phyloP scores from a whole-genome alignment of 2,329 filamentous ascomycete genomes.

The Sporothrix variecibatus region DNA sequence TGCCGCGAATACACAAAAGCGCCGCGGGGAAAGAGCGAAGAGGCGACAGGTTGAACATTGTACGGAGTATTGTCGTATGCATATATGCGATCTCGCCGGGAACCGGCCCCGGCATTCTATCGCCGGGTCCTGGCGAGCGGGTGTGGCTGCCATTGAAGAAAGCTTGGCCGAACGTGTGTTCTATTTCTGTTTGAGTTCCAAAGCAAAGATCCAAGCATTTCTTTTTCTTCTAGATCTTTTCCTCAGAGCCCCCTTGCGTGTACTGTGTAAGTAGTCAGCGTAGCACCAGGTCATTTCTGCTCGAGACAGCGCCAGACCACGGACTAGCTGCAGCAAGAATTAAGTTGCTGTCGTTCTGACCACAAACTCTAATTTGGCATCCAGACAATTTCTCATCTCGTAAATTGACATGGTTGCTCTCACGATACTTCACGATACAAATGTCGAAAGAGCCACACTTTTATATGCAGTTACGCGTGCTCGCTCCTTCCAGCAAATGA shows the following conservation, averaged over 20 bases:
- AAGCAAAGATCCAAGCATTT: neutral
- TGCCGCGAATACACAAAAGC: neutral
- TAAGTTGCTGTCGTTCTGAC: neutral
- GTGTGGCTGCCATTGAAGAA: neutral
- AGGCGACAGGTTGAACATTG: neutral
- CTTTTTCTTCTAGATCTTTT: neutral
- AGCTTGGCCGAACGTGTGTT: neutral
- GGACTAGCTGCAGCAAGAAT: conserved; percentile 9
- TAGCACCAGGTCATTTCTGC: neutral
- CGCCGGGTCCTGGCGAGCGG: neutral
- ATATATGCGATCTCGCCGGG: neutral
- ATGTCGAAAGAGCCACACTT: too few relatives aligned
- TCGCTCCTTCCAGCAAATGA: neutral
- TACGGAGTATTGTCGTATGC: neutral
- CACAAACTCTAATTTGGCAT: neutral
- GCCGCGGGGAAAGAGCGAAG: neutral
- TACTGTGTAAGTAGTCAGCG: neutral
- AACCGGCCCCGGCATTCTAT: neutral
- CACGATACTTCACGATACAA: neutral
- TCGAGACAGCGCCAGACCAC: neutral
- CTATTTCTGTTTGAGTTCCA: neutral
- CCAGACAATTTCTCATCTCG: neutral
- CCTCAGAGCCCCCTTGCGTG: neutral
- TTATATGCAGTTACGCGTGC: neutral
- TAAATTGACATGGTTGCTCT: neutral